phyloP scores from a whole-genome alignment of 1,139 yeast species.

The Taiozyma sp. region DNA sequence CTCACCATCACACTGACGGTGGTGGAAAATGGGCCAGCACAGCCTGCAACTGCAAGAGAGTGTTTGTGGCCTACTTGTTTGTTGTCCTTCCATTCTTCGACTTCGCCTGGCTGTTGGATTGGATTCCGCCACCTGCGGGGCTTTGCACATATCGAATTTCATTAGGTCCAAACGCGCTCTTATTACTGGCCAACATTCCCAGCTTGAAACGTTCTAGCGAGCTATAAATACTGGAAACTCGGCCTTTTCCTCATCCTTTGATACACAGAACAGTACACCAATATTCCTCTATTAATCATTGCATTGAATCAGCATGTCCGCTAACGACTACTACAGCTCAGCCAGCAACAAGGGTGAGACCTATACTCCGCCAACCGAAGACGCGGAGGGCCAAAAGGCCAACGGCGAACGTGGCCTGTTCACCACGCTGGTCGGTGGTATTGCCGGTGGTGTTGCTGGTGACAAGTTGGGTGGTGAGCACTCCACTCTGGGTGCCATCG shows the following conservation, averaged over 20 bases:
- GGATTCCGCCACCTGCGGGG: not conserved
- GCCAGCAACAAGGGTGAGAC: conserved; percentile 26
- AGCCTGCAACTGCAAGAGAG: not conserved
- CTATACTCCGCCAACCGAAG: conserved; percentile 10
- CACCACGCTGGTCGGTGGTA: conserved; percentile 52
- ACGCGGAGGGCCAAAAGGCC: conserved; percentile 19
- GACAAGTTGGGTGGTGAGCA: conserved; percentile 41
- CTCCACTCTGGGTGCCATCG: conserved; percentile 45
- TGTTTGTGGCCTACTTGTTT: no score
- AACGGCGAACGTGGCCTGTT: conserved; percentile 53
- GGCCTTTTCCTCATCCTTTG: not conserved
- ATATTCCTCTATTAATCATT: no score
- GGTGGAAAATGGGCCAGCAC: not conserved
- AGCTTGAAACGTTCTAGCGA: not conserved
- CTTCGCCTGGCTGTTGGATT: not conserved
- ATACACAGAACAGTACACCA: no score
- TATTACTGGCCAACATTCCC: not conserved
- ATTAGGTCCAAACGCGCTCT: not conserved
- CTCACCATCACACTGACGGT: no score
- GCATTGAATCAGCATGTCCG: conserved; percentile 39
- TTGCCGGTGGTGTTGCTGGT: conserved; percentile 48
- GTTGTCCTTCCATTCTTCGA: not conserved
- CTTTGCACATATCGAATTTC: not conserved
- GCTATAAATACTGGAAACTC: not conserved
- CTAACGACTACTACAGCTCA: conserved; percentile 53